Evolutionary conservation across 495 filamentous ascomycete species (phyloP).

Genomic region (Xylaria intraflava): DNA sequence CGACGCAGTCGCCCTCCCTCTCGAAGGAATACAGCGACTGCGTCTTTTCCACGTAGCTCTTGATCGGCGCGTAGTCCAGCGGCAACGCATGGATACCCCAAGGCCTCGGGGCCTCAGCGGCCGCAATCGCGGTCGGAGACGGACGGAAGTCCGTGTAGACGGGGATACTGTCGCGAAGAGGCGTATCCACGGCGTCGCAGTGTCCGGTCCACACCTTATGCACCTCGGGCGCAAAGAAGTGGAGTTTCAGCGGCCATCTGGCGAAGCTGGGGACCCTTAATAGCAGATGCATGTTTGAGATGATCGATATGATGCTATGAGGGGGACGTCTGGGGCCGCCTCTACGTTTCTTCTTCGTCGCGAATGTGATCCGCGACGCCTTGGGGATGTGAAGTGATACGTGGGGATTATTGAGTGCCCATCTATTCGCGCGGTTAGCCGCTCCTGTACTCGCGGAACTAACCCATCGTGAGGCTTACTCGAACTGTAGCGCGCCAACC

Average conservation of each 20-base stretch:
- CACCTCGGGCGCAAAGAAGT: conserved; percentile 71
- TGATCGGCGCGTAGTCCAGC: conserved; percentile 58
- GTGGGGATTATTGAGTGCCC: conserved; percentile 86
- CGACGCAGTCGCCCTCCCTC: conserved; percentile 50
- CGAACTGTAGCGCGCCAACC: conserved; percentile 87
- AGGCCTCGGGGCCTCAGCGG: conserved; percentile 11
- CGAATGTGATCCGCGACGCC: conserved; percentile 43
- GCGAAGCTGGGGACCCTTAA: conserved; percentile 70
- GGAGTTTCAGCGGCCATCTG: conserved; percentile 72
- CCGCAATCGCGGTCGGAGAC: background rate
- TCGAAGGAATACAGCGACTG: conserved; percentile 55
- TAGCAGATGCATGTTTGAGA: conserved; percentile 73
- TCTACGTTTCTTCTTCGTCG: conserved; percentile 31
- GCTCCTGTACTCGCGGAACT: background rate
- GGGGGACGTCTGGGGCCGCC: conserved; percentile 47
- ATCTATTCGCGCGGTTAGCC: conserved; percentile 48
- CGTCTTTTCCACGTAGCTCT: conserved; percentile 66
- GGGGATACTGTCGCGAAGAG: conserved; percentile 43
- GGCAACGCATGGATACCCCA: conserved; percentile 53
- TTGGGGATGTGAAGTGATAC: conserved; percentile 63
- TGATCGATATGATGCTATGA: conserved; percentile 51
- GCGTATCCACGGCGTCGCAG: conserved; percentile 42
- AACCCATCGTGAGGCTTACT: conserved; percentile 50
- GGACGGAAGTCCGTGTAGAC: conserved; percentile 51
- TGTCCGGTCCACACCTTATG: conserved; percentile 59